phyloP scores from a whole-genome alignment of 345 rosid genomes.

The Aquilaria malaccensis region DNA sequence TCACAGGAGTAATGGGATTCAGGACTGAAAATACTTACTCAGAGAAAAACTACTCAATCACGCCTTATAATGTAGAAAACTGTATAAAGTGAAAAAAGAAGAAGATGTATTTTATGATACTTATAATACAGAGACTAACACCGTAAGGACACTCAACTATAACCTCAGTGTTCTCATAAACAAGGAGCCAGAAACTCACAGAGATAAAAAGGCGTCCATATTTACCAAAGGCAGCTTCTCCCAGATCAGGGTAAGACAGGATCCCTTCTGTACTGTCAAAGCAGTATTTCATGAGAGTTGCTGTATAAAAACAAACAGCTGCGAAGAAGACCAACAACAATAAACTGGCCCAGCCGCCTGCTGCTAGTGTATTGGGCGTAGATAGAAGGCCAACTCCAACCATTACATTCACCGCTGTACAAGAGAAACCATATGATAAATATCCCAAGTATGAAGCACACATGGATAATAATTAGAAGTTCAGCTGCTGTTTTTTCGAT shows the following conservation, averaged over 20 bases:
- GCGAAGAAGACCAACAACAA: conserved; percentile 47
- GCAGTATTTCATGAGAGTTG: conserved; percentile 73
- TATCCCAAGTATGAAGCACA: background rate
- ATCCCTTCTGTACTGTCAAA: conserved; percentile 74
- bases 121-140: too few relatives aligned
- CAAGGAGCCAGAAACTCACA: conserved; percentile 35
- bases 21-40: too few relatives aligned
- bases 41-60: too few relatives aligned
- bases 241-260: conserved; percentile 77
- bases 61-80: too few relatives aligned
- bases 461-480: background rate
- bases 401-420: conserved; percentile 74
- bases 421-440: conserved; percentile 3
- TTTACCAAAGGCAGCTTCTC: conserved; percentile 93
- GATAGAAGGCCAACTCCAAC: conserved; percentile 93
- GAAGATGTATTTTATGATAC: too few relatives aligned
- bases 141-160: too few relatives aligned
- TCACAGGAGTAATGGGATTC: too few relatives aligned
- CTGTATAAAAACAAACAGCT: conserved; percentile 73
- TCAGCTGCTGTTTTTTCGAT: too few relatives aligned
- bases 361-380: conserved; percentile 64
- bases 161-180: background rate
- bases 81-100: too few relatives aligned
- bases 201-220: conserved; percentile 73
- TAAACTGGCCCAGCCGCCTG: conserved; percentile 86